A percentile compares a stretch with the other conserved stretches of the same genome.
These are phyloP conservation scores for Neoarthrinium moseri DNA, from an alignment of 2,329 filamentous ascomycete species.

Conservation along the genomic window DNA sequence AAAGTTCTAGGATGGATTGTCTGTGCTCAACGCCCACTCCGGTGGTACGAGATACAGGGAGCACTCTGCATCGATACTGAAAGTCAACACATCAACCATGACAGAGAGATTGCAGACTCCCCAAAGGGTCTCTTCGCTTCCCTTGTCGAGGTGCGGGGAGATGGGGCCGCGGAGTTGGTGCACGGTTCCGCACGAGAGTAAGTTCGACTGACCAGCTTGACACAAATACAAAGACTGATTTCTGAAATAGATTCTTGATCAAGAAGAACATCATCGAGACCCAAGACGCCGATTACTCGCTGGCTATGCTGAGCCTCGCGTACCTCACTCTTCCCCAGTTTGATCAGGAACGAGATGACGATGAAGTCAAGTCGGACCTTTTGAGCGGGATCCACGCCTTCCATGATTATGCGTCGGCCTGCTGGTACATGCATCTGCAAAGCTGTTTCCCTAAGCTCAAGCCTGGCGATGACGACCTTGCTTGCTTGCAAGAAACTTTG, in stretches of 20 bases:
- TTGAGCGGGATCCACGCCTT: conserved; percentile 22
- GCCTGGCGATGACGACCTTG: neutral
- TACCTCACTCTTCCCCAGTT: conserved; percentile 17
- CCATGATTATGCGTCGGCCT: conserved; percentile 28
- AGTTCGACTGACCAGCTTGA: conserved; percentile 8
- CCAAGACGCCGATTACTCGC: conserved; percentile 16
- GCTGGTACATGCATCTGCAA: conserved; percentile 25
- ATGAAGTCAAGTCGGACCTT: conserved; percentile 13
- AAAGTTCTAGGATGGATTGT: conserved; percentile 32
- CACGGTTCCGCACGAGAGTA: conserved; percentile 31
- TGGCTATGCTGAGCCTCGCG: conserved; percentile 20
- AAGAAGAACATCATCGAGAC: conserved; percentile 11
- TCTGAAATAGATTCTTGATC: conserved; percentile 11
- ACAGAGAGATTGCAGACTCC: conserved; percentile 19
- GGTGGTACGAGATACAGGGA: conserved; percentile 33
- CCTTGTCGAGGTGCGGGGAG: conserved; percentile 23
- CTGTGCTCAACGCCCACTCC: conserved; percentile 30
- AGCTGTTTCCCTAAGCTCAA: conserved; percentile 8
- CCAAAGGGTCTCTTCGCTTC: conserved; percentile 31
- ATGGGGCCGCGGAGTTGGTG: conserved; percentile 28
- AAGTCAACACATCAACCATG: conserved; percentile 20
- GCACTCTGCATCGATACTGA: conserved; percentile 27
- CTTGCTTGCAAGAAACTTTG: neutral
- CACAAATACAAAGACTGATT: neutral
- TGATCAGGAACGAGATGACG: neutral